Conservation (phyloP, 495 filamentous ascomycete genomes). For the Filosporella fistucella region DNA sequence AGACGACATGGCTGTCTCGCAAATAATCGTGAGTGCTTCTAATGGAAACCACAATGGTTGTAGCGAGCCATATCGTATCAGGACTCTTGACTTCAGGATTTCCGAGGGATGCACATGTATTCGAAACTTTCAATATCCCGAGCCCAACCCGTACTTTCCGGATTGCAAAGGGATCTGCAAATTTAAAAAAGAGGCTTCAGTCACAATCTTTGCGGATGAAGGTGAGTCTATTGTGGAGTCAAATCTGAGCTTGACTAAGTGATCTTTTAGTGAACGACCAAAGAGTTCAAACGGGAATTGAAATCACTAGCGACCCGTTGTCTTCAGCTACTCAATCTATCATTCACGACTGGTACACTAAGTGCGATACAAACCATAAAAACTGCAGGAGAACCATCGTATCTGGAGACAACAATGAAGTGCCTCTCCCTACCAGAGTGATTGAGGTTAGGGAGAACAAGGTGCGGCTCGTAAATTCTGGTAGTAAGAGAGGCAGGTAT, state of each 20-base stretch:
- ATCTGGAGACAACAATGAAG: background rate
- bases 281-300: background rate
- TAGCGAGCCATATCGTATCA: too few species aligned
- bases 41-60: too few species aligned
- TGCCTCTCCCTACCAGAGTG: background rate
- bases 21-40: too few species aligned
- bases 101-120: too few species aligned
- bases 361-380: background rate
- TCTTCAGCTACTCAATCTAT: background rate
- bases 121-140: too few species aligned
- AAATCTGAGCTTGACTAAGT: background rate
- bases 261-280: background rate
- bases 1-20: too few species aligned
- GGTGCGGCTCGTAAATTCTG: background rate
- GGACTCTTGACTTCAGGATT: too few species aligned
- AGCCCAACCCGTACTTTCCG: too few species aligned
- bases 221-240: too few species aligned
- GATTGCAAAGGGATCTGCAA: too few species aligned
- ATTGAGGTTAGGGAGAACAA: background rate
- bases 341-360: background rate
- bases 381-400: background rate
- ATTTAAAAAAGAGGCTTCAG: too few species aligned
- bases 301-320: background rate
- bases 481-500: background rate
- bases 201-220: too few species aligned